Evolutionary conservation across 352 stramenopile genomes (phyloP), one percentile per base, ranked within the genome.

Genomic region (Globisporangium splendens): DNA sequence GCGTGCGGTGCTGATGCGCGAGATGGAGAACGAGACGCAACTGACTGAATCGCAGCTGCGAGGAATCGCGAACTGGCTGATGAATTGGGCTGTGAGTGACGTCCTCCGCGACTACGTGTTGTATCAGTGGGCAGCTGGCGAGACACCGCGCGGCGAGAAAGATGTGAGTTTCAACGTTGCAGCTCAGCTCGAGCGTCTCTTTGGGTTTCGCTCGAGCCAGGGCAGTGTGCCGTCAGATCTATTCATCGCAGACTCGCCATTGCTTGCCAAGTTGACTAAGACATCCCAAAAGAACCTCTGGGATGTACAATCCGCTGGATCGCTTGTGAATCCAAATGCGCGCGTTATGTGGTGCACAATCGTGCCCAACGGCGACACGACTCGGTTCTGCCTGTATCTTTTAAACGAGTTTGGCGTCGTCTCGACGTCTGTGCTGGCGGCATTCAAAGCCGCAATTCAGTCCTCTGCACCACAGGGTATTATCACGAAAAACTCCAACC

Each of bases 291-390:
- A 62, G 18, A 73, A 63, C n/a, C 41, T 90, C 2, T 90, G 79
- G 79, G 62, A 76, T 55, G 58, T 76, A 8, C 35, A 20, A 1
- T 66, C 50, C 0, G 39, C 54, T 5, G 79, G 75, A 0, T 85
- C 79, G 35, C 46, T 90, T 0, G 8, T 86, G 7, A 75, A 90
- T 14, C 79, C 79, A 18, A 46, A 51, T 18, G 73, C 66, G 12
- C 56, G 62, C 3, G 66, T 83, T 0, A 24, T 83, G 2, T 90
- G 79, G 79, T 90, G 79, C 41, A 48, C 69, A 15, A 52, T 86
- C 18, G 39, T 53, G 4, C 50, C 65, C 8, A 59, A n/a, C 54
- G 47, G 63, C 18, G 5, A 61, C 17, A 8, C 44, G 52, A 24
- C 52, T 38, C 18, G 24, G 39, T 53, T 78, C 41, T 75, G 69